Evolutionary conservation across 2,329 filamentous ascomycete genomes (phyloP).

Genomic region (Colletotrichum eremochloae): DNA sequence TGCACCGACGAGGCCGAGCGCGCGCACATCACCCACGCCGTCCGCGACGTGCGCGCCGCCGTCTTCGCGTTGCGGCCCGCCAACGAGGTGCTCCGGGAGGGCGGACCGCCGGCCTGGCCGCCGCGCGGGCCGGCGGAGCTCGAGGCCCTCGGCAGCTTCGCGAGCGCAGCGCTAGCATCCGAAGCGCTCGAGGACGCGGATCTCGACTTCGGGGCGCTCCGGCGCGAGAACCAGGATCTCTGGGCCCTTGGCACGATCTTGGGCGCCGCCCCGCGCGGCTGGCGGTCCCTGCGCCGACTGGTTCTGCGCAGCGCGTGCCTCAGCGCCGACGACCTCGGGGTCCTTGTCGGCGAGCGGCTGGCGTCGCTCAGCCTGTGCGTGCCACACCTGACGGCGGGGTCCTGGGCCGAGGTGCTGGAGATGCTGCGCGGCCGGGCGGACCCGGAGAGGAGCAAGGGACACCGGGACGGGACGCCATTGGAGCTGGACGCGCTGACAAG

Average conservation of each 20-base stretch:
- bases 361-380: not conserved
- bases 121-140: not conserved
- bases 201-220: not conserved
- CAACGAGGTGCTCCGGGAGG: too few species aligned
- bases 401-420: constrained; percentile 9
- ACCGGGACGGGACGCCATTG: not conserved
- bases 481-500: not conserved
- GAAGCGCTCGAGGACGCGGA: not conserved
- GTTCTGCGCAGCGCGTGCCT: not conserved
- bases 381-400: constrained; percentile 2
- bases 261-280: not conserved
- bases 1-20: not conserved
- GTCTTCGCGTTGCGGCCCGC: not conserved
- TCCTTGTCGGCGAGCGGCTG: constrained; percentile 2
- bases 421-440: constrained; percentile 1
- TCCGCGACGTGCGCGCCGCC: not conserved
- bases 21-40: not conserved
- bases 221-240: constrained; percentile 11
- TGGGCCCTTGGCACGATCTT: not conserved
- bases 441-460: not conserved
- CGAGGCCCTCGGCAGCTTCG: constrained; percentile 1
- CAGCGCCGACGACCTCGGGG: not conserved
- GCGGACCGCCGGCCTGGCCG: not conserved
- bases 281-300: not conserved
- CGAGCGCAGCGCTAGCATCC: constrained; percentile 4